Conservation (phyloP, 495 filamentous ascomycete genomes). For the Hypomontagnella submonticulosa region DNA sequence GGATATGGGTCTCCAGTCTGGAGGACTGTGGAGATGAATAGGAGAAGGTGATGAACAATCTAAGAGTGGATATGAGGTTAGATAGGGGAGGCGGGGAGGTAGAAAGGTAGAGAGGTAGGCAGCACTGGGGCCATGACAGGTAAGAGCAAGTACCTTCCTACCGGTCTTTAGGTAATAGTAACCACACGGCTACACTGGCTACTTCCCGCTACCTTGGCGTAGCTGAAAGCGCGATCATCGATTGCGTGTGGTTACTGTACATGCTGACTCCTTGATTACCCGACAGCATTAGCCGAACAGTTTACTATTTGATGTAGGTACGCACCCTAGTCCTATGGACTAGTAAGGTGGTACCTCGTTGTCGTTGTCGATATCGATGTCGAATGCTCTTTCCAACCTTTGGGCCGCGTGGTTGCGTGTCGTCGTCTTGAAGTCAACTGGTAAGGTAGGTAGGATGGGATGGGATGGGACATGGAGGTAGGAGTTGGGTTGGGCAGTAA, state of each 20-base stretch:
- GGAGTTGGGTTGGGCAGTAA: conserved; percentile 37
- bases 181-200: too few relatives aligned
- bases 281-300: conserved; percentile 32
- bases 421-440: neutral
- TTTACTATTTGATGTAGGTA: conserved; percentile 7
- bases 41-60: conserved; percentile 6
- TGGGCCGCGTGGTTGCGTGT: too few relatives aligned
- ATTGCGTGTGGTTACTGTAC: conserved; percentile 5
- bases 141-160: too few relatives aligned
- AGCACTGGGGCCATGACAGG: neutral
- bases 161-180: neutral
- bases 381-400: neutral
- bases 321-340: conserved; percentile 16
- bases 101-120: neutral
- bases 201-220: too few relatives aligned
- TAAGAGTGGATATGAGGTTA: neutral
- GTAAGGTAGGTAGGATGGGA: too few relatives aligned
- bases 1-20: conserved; percentile 1
- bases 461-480: too few relatives aligned
- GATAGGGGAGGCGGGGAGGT: neutral
- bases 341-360: neutral
- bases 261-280: conserved; percentile 29
- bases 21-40: neutral
- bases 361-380: neutral
- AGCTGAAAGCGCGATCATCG: too few relatives aligned